A percentile compares a stretch with the other conserved stretches of the same genome.
These are phyloP conservation scores for Bidens hawaiensis DNA, from an alignment of 140 eudicot genomes.

Conservation along the genomic window DNA sequence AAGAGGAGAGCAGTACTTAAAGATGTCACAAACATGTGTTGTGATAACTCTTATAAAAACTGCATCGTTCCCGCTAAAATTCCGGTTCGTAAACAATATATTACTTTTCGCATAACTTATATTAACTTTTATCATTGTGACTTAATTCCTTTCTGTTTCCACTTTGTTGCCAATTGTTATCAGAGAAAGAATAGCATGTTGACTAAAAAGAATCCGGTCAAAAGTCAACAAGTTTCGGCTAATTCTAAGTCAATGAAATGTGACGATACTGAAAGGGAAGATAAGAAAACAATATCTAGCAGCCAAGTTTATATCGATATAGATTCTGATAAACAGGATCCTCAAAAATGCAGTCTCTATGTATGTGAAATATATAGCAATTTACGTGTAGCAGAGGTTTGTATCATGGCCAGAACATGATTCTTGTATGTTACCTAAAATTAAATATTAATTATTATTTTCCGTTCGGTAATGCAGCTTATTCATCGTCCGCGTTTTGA, in stretches of 20 bases:
- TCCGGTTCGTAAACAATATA: constrained; percentile 39
- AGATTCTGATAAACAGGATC: constrained; percentile 57
- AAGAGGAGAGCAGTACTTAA: constrained; percentile 55
- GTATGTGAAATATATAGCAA: constrained; percentile 54
- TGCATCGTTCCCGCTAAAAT: constrained; percentile 41
- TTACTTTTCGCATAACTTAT: background rate
- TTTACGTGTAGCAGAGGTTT: constrained; percentile 67
- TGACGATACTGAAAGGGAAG: constrained; percentile 17
- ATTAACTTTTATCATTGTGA: background rate
- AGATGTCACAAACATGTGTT: constrained; percentile 49
- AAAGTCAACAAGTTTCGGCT: constrained; percentile 26
- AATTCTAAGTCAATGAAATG: constrained; percentile 1
- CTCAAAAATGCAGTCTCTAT: constrained; percentile 56
- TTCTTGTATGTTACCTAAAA: background rate
- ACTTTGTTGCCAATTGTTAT: constrained; percentile 7
- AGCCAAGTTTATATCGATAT: constrained; percentile 39
- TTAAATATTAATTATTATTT: background rate
- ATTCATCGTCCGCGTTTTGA: constrained; percentile 36
- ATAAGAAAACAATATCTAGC: constrained; percentile 10
- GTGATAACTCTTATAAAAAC: constrained; percentile 35
- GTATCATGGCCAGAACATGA: constrained; percentile 15
- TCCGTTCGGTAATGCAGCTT: constrained; percentile 34
- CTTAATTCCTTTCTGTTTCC: constrained; percentile 15
- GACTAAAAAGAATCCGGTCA: constrained; percentile 29
- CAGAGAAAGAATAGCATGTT: constrained; percentile 39